Base-by-base conservation (phyloP, 2,329 filamentous ascomycete genomes). In the Xylariaceae sp. region DNA sequence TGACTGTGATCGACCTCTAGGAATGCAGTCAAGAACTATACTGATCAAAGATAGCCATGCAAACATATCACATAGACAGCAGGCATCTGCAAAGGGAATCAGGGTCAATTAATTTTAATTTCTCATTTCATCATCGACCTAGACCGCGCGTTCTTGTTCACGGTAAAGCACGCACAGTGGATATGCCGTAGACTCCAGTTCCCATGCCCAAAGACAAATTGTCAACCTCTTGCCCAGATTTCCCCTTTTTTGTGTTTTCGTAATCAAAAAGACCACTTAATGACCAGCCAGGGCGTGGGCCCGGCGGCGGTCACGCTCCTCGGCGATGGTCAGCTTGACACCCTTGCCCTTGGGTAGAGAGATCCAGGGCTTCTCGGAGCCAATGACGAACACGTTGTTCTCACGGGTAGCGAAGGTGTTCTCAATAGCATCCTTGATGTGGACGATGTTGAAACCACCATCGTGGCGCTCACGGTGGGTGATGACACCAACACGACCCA, bases 401-500 rank as follows among this genome's bases (percentile, higher is more conserved):
- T 99, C 93, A 82, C 95, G 95, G 77, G 95, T 99, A 75, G 95
- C 93, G 83, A 99, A 99, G 78, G 91, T 91, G 90, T 99, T 99
- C 89, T 98, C 95, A 82, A 99, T 94, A 76, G 93, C 94, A 77
- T 99, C 95, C 91, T 99, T 99, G 83, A 99, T 90, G 87, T 97
- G 93, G 80, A 99, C 93, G 76, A 99, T 96, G 88, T 96, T 96
- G 91, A 99, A 99, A 81, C 95, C 95, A 87, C 95, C 95, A 74
- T 99, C 95, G 87, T 99, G 95, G 75, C 95, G 92, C 88, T 99
- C 95, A 86, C 95, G 94, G 88, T 99, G 93, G 75, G 95, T 98
- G 85, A 99, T 96, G 80, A 98, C 94, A 90, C 95, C 95, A 76
- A 99, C 94, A 94, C 95, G 95, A 79, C 95, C 95, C 94, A 98